These are phyloP conservation scores for Sporothrix pallida DNA, from an alignment of 2,329 filamentous ascomycete genomes.

Conservation along the genomic window DNA sequence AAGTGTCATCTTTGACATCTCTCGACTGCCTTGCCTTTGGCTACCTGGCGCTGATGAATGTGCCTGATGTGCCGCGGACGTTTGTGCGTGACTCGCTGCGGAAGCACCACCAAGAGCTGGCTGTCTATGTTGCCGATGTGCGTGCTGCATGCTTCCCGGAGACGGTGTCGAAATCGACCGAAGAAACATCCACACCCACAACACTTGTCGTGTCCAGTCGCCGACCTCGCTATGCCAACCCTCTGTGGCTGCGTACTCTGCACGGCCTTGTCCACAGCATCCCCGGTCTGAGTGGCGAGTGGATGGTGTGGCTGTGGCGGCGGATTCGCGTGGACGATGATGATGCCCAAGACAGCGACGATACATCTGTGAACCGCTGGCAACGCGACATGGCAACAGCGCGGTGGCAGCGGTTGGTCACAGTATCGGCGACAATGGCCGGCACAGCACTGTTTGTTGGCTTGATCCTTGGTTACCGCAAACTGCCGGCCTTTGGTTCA, in stretches of 20 bases:
- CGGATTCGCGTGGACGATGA: conserved; percentile 39
- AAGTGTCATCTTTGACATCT: conserved; percentile 58
- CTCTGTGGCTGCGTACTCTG: conserved; percentile 41
- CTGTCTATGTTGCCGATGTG: conserved; percentile 36
- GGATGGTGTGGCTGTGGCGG: conserved; percentile 44
- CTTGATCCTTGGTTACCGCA: conserved; percentile 48
- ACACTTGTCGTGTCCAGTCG: background rate
- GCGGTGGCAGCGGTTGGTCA: conserved; percentile 43
- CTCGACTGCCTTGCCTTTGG: conserved; percentile 82
- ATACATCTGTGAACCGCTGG: conserved; percentile 38
- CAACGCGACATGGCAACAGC: conserved; percentile 14
- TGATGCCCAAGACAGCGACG: background rate
- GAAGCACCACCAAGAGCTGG: conserved; percentile 34
- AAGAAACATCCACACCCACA: background rate
- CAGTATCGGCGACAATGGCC: conserved; percentile 46
- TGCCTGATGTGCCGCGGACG: conserved; percentile 46
- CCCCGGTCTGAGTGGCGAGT: conserved; percentile 44
- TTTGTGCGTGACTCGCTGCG: conserved; percentile 44
- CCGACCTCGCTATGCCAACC: conserved; percentile 15
- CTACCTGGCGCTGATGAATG: conserved; percentile 75
- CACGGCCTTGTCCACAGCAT: conserved; percentile 45
- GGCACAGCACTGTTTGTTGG: conserved; percentile 49
- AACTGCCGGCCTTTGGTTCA: conserved; percentile 54
- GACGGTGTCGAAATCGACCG: background rate
- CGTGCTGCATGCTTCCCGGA: conserved; percentile 29